Base-by-base conservation (phyloP, 768 basidiomycete species). In the Cystobasidium ongulense region DNA sequence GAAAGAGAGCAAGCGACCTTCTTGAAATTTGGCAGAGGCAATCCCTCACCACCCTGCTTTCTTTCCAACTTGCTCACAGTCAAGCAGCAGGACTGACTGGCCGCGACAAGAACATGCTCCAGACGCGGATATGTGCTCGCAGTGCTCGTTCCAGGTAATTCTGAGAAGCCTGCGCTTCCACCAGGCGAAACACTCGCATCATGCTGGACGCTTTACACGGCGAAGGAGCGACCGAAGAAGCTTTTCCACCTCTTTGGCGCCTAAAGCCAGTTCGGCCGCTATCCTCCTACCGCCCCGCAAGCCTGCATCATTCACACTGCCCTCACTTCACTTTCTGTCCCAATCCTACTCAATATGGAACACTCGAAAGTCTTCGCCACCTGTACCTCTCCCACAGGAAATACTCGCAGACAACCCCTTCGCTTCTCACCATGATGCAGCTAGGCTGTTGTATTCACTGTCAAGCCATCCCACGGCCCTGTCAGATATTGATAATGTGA, bases 291-390 rank as follows among this genome's bases (percentile, higher is more conserved):
- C 31, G 2, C 31, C 11, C 59, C 17, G 10, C 59, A 61, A 61
- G 15, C 29, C 57, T 10, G 3, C 23, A 13, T 61, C 35, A 3
- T 33, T 31, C 57, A 10, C 4, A 17, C 36, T 38, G 15, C 8
- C 63, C 13, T 5, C 33, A 4, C 36, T 43, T 13, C 11, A 38
- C 25, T 7, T 36, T 29, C 13, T 43, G 18, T 64, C 63, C 11
- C 41, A 38, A 38, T 64, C 63, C 38, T 43, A 64, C 33, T 64
- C 41, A n/a, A 36, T 43, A 4, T 64, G 36, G 27, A 64, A 64
- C 13, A 36, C 36, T 4, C 23, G 13, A 13, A 29, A 21, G 15
- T 10, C 63, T 43, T 10, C 63, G 63, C 35, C 63, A 38, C 63
- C 63, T 25, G 3, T 25, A 15, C 35, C 38, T 64, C 23, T 41